These are phyloP conservation scores for Gracilariopsis chorda DNA, from an alignment of 23 red algal species.

Conservation along the genomic window DNA sequence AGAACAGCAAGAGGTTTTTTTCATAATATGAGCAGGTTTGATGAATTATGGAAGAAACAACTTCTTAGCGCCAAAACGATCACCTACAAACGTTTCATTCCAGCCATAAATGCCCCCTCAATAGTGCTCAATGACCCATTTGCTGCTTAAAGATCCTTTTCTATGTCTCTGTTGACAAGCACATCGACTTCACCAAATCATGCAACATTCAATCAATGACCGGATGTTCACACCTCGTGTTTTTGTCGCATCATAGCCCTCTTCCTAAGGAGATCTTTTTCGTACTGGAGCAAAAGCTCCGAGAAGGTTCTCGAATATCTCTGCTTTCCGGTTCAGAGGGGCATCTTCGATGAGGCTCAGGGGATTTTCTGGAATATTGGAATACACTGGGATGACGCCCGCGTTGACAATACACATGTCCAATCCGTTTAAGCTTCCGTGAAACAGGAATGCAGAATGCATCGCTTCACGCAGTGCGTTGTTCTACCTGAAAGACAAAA, in stretches of 20 bases:
- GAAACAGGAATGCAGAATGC: conserved; percentile 65
- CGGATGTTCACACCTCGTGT: conserved; percentile 37
- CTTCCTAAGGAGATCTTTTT: conserved; percentile 46
- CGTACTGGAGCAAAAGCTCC: conserved; percentile 59
- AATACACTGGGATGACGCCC: conserved; percentile 72
- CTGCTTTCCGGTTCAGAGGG: conserved; percentile 34
- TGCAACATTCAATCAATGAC: conserved; percentile 57
- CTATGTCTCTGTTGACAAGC: conserved; percentile 39
- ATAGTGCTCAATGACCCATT: conserved; percentile 51
- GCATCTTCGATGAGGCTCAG: conserved; percentile 69
- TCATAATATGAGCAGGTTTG: conserved; percentile 72
- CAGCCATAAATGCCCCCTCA: conserved; percentile 76
- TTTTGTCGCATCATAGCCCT: conserved; percentile 45
- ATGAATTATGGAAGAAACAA: conserved; percentile 76
- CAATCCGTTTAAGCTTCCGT: conserved; percentile 57
- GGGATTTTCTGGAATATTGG: conserved; percentile 41
- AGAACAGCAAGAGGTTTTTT: conserved; percentile 75
- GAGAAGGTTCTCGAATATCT: conserved; percentile 49
- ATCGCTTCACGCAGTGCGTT: conserved; percentile 64
- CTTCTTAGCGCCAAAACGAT: conserved; percentile 74
- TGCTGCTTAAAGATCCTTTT: conserved; percentile 34
- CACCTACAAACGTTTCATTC: conserved; percentile 71
- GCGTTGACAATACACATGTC: conserved; percentile 84
- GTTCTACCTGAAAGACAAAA: conserved; percentile 78
- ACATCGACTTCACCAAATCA: conserved; percentile 71